phyloP scores from a whole-genome alignment of 2,329 filamentous ascomycete species.

The Dryadomyces quercus-mongolicae region DNA sequence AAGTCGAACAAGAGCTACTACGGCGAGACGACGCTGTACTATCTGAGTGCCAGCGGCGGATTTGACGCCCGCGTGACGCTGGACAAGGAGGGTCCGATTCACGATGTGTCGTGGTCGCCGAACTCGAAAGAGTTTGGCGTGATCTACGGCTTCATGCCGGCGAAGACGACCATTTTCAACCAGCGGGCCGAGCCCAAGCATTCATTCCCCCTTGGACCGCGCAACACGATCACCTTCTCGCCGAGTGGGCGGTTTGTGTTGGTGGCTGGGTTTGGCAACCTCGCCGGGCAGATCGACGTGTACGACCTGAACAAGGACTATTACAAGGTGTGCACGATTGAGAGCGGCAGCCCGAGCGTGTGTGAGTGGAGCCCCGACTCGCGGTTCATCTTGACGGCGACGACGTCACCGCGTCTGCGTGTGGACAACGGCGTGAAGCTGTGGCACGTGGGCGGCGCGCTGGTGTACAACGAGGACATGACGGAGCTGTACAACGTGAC shows the following conservation, averaged over 20 bases:
- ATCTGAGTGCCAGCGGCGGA: slow-evolving; percentile 79
- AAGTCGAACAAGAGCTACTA: slow-evolving; percentile 99
- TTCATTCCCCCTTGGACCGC: slow-evolving; percentile 73
- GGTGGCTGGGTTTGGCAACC: slow-evolving; percentile 91
- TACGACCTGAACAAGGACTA: slow-evolving; percentile 95
- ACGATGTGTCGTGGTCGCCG: slow-evolving; percentile 92
- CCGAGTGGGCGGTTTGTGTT: slow-evolving; percentile 86
- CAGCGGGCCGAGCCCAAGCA: slow-evolving; percentile 71
- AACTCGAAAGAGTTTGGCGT: slow-evolving; percentile 97
- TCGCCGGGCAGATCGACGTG: slow-evolving; percentile 94
- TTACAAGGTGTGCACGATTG: slow-evolving; percentile 82
- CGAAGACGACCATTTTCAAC: slow-evolving; percentile 97
- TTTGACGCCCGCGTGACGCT: slow-evolving; percentile 87
- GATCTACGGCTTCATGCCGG: slow-evolving; percentile 97
- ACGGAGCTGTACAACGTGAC: slow-evolving; percentile 81
- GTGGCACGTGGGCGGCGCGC: slow-evolving; percentile 77
- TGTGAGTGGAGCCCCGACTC: slow-evolving; percentile 98
- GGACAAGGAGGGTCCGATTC: slow-evolving; percentile 95
- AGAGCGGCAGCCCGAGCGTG: slow-evolving; percentile 89
- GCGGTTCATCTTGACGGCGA: slow-evolving; percentile 92
- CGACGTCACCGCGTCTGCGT: slow-evolving; percentile 83
- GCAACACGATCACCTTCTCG: slow-evolving; percentile 93
- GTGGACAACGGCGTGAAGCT: slow-evolving; percentile 95
- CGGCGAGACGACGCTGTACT: slow-evolving; percentile 92
- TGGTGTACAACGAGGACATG: slow-evolving; percentile 96